Percentiles rank a stretch among this genome's conserved stretches.
phyloP scores from a whole-genome alignment of 2,329 filamentous ascomycete genomes.

The Paracamarosporium sp. region DNA sequence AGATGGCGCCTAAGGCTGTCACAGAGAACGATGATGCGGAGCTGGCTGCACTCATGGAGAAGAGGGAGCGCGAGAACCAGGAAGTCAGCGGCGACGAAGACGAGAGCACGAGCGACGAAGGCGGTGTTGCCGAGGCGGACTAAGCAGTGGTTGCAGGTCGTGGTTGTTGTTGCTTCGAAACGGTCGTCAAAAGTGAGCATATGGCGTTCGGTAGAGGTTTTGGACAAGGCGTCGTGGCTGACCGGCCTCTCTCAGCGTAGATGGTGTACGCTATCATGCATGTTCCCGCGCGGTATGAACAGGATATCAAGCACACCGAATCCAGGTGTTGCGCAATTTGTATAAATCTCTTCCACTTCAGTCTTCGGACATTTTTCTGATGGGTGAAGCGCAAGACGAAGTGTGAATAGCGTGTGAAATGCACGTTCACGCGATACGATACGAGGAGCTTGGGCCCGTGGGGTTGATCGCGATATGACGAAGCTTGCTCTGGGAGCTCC shows the following conservation, averaged over 20 bases:
- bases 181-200: slow-evolving; percentile 33
- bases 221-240: slow-evolving; percentile 2
- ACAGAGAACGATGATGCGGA: slow-evolving; percentile 98
- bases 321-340: background rate
- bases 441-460: background rate
- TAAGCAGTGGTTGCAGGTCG: slow-evolving; percentile 27
- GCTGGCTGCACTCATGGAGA: slow-evolving; percentile 97
- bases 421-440: background rate
- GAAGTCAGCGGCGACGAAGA: slow-evolving; percentile 98
- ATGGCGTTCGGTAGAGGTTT: slow-evolving; percentile 28
- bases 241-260: slow-evolving; percentile 18
- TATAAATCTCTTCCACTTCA: background rate
- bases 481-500: background rate
- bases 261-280: slow-evolving; percentile 20
- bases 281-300: background rate
- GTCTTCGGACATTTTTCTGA: background rate
- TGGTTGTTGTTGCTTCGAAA: slow-evolving; percentile 19
- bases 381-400: background rate
- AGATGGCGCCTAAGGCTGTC: slow-evolving; percentile 99
- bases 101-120: slow-evolving; percentile 93
- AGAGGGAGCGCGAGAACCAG: slow-evolving; percentile 96
- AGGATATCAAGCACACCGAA: slow-evolving; percentile 4
- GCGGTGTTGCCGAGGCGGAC: slow-evolving; percentile 59
- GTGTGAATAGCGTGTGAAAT: background rate
- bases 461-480: slow-evolving; percentile 6